Evolutionary conservation across 2,329 filamentous ascomycete genomes (phyloP).

Genomic region (Fusarium piperis): DNA sequence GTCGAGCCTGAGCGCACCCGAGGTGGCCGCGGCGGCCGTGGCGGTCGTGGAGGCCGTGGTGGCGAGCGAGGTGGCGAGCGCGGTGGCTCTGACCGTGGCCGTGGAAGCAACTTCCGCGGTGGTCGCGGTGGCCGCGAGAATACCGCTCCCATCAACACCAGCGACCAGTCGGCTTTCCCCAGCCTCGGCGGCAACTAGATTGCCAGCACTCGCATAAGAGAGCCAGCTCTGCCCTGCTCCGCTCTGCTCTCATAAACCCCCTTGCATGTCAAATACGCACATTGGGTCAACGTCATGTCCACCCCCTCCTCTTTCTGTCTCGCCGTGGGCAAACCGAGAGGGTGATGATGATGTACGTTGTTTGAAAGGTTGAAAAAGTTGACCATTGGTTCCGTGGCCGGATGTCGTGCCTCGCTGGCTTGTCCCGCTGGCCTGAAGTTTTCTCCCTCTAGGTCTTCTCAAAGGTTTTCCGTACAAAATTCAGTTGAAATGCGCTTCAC

Average conservation of each 20-base stretch:
- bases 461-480: conserved; percentile 45
- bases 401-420: conserved; percentile 22
- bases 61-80: conserved; percentile 51
- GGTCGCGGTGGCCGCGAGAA: conserved; percentile 41
- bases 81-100: conserved; percentile 50
- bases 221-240: conserved; percentile 17
- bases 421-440: conserved; percentile 36
- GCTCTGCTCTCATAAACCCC: conserved; percentile 26
- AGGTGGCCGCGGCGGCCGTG: conserved; percentile 60
- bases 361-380: conserved; percentile 47
- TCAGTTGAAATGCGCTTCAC: conserved; percentile 42
- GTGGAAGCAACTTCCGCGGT: conserved; percentile 44
- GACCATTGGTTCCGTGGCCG: conserved; percentile 44
- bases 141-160: conserved; percentile 62
- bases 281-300: conserved; percentile 39
- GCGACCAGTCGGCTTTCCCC: conserved; percentile 68
- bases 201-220: conserved; percentile 24
- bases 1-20: conserved; percentile 73
- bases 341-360: conserved; percentile 39
- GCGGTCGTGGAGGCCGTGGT: conserved; percentile 54
- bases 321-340: not conserved
- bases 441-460: conserved; percentile 46
- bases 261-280: conserved; percentile 24
- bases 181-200: conserved; percentile 66
- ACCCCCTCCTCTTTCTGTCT: conserved; percentile 12